Conservation (phyloP, 257 asterid species). For the Primulina eburnea region DNA sequence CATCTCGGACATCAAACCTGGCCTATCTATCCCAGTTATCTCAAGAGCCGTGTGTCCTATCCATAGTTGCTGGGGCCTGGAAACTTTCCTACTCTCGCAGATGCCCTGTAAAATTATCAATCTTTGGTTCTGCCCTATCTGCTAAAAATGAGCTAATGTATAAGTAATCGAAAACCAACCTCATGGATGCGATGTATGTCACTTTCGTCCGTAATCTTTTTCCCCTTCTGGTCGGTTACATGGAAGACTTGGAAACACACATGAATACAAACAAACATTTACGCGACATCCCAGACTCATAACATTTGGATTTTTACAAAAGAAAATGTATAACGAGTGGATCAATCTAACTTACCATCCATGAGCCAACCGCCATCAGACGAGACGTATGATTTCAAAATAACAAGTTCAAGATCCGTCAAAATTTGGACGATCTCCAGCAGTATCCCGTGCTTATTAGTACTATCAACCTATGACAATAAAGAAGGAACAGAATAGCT, state of each 20-base stretch:
- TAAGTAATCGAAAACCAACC: constrained; percentile 32
- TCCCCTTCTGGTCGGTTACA: constrained; percentile 72
- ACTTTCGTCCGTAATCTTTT: constrained; percentile 60
- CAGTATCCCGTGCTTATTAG: constrained; percentile 80
- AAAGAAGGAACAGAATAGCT: neutral
- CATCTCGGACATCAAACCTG: constrained; percentile 86
- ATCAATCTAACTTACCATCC: constrained; percentile 60
- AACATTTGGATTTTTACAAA: neutral
- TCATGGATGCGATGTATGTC: constrained; percentile 55
- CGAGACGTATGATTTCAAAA: constrained; percentile 78
- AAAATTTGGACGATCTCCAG: constrained; percentile 93
- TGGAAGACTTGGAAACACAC: constrained; percentile 61
- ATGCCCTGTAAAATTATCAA: constrained; percentile 46
- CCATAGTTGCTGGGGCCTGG: constrained; percentile 36
- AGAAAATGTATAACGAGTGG: too few relatives aligned
- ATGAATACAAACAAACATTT: constrained; percentile 4
- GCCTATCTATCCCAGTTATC: constrained; percentile 78
- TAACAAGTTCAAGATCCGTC: constrained; percentile 79
- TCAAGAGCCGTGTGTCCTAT: constrained; percentile 64
- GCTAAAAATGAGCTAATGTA: neutral
- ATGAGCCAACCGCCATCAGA: constrained; percentile 97
- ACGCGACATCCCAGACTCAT: neutral
- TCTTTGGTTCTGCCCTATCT: neutral
- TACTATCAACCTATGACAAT: constrained; percentile 71
- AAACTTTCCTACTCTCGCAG: constrained; percentile 43